Percentiles rank a stretch among this genome's conserved stretches.
These are phyloP conservation scores for Backusella sp. DNA, from an alignment of 192 early-diverging fungal species.

Conservation along the genomic window DNA sequence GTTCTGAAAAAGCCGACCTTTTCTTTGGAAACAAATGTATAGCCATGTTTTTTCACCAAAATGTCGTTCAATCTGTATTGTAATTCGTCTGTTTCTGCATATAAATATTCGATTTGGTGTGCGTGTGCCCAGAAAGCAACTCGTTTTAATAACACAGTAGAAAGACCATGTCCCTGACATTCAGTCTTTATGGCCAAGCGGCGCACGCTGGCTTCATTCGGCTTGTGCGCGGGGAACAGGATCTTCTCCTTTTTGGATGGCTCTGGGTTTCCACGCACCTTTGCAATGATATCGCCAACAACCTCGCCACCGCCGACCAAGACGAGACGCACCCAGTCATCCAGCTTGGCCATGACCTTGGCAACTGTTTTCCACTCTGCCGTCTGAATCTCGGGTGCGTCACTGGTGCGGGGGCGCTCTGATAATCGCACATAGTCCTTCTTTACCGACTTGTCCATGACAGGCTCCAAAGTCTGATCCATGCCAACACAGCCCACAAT, in stretches of 20 bases:
- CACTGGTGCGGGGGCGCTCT: not conserved
- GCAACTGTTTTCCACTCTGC: constrained; percentile 19
- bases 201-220: constrained; percentile 35
- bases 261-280: not conserved
- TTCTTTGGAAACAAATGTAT: constrained; percentile 13
- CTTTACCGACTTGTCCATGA: not conserved
- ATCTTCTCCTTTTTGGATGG: not conserved
- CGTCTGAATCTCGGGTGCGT: not conserved
- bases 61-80: constrained; percentile 18
- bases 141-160: constrained; percentile 36
- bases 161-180: constrained; percentile 38
- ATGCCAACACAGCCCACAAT: constrained; percentile 35
- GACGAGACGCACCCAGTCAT: constrained; percentile 23
- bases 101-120: constrained; percentile 32
- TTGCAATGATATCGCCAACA: not conserved
- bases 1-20: constrained; percentile 23
- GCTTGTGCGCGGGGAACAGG: constrained; percentile 23
- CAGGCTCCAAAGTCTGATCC: constrained; percentile 12
- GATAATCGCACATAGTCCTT: not conserved
- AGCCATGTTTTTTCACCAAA: constrained; percentile 32
- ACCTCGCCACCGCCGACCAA: constrained; percentile 9
- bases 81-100: constrained; percentile 38
- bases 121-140: constrained; percentile 35
- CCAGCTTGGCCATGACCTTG: constrained; percentile 12
- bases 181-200: constrained; percentile 36